Base-by-base conservation (phyloP, 2,329 filamentous ascomycete genomes). In the Arthrobotrys iridis region DNA sequence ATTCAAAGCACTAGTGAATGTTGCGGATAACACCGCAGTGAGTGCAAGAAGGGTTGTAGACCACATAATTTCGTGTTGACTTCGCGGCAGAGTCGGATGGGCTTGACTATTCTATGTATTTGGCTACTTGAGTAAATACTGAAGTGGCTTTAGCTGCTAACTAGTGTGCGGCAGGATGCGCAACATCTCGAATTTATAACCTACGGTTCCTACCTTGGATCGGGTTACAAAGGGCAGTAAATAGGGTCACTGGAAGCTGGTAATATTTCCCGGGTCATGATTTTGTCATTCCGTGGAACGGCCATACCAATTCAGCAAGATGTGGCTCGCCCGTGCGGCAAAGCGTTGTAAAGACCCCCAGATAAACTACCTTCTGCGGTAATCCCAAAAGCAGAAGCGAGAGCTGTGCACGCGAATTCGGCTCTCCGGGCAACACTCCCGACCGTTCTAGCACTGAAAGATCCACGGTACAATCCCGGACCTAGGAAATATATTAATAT, bases 1-100 rank as follows among this genome's bases (percentile, higher is more conserved):
- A 1, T 85, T 86, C 2, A 92, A 83, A 24, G 86, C 84, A 1
- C 84, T 84, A 2, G 81, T 62, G 11, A 63, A 8, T 18, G 62
- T 63, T 28, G 62, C 60, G 7, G 45, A 62, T 4, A 74, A 46
- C 37, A 74, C 7, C 11, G 43, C 46, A 10, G 62, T 37, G 6
- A 59, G n/a, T 4, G 48, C 28, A 13, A 74, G 1, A 20, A 74
- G 18, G 13, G 33, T 63, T 20, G 45, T 50, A 3, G 55, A 24
- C 45, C 50, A 63, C 70, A 74, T 74, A n/a, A n/a, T 48, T 37
- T 65, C 24, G 50, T 55, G 50, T 35, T 55, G 30, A 22, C 22
- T 22, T 24, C 22, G 15, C 5, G 3, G n/a, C 28, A n/a, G 43
- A 37, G 33, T 37, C 33, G 6, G 6, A 6, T 37, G 33, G 33